Conservation (phyloP, 2,329 filamentous ascomycete species). For the Colletotrichum viniferum region DNA sequence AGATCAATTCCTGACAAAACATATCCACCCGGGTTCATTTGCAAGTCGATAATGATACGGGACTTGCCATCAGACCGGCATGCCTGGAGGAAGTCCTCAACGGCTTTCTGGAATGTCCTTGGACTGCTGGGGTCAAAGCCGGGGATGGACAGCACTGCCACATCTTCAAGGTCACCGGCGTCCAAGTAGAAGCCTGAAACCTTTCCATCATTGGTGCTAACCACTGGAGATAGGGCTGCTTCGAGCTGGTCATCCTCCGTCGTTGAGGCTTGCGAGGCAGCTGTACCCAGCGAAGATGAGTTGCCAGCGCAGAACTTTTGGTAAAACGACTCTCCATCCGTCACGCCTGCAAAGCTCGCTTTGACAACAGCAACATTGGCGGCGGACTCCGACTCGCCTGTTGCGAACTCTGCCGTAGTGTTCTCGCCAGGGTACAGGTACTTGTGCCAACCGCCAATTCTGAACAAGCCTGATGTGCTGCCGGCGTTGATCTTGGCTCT, state of each 20-base stretch:
- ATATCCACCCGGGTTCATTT: slow-evolving; percentile 60
- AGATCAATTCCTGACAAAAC: slow-evolving; percentile 62
- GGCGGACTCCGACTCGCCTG: slow-evolving; percentile 33
- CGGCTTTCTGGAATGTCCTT: slow-evolving; percentile 33
- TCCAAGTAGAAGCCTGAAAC: slow-evolving; percentile 37
- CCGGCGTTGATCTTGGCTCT: slow-evolving; percentile 23
- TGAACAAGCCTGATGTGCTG: slow-evolving; percentile 30
- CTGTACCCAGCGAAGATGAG: not conserved
- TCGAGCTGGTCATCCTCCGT: not conserved
- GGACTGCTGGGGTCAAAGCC: slow-evolving; percentile 28
- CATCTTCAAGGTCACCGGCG: slow-evolving; percentile 34
- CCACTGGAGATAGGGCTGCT: slow-evolving; percentile 31
- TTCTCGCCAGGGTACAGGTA: slow-evolving; percentile 32
- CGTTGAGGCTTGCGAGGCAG: not conserved
- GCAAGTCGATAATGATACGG: slow-evolving; percentile 64
- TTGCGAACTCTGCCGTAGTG: slow-evolving; percentile 38
- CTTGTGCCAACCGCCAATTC: slow-evolving; percentile 28
- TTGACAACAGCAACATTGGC: slow-evolving; percentile 35
- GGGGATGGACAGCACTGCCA: slow-evolving; percentile 32
- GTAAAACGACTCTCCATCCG: slow-evolving; percentile 36
- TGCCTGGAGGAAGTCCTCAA: slow-evolving; percentile 25
- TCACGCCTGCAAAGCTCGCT: slow-evolving; percentile 30
- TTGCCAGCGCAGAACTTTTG: slow-evolving; percentile 32
- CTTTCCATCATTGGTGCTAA: slow-evolving; percentile 26
- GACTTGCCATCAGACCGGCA: slow-evolving; percentile 55